phyloP scores from a whole-genome alignment of 139 green algal genomes.

The Micractinium conductrix region DNA sequence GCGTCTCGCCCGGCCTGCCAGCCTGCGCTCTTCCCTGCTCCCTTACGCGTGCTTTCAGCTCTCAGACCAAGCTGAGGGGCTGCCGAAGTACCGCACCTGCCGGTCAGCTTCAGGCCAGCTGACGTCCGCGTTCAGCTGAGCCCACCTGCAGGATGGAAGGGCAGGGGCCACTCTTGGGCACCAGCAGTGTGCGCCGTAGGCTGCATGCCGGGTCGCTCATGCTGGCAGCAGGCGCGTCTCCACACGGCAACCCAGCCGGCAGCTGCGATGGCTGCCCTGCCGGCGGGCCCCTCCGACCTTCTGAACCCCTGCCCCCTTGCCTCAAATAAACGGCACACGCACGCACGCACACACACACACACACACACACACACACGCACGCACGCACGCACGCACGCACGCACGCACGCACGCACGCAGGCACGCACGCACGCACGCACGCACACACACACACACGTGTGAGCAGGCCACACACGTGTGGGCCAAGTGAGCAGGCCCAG shows the following conservation, averaged over 20 bases:
- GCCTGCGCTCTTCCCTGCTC: too few species aligned
- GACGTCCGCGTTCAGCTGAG: conserved; percentile 48
- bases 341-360: background rate
- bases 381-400: background rate
- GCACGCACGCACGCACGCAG: too few species aligned
- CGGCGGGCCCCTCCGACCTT: too few species aligned
- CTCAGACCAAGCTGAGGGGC: too few species aligned
- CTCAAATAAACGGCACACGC: background rate
- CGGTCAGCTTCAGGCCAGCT: conserved; percentile 52
- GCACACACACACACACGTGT: background rate
- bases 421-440: too few species aligned
- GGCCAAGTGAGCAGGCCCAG: too few species aligned
- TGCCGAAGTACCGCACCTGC: background rate
- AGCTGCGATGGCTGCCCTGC: too few species aligned
- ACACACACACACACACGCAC: background rate
- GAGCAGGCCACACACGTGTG: too few species aligned
- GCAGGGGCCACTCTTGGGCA: background rate
- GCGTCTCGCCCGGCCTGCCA: too few species aligned
- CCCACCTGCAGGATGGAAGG: background rate
- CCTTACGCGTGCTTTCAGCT: too few species aligned
- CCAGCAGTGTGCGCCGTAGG: background rate
- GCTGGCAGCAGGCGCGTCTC: background rate
- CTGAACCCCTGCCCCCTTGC: too few species aligned
- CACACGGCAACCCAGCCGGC: background rate
- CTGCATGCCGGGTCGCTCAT: background rate